Conservation (phyloP, 164 flowering plant species). For the Chimonanthus salicifolius region DNA sequence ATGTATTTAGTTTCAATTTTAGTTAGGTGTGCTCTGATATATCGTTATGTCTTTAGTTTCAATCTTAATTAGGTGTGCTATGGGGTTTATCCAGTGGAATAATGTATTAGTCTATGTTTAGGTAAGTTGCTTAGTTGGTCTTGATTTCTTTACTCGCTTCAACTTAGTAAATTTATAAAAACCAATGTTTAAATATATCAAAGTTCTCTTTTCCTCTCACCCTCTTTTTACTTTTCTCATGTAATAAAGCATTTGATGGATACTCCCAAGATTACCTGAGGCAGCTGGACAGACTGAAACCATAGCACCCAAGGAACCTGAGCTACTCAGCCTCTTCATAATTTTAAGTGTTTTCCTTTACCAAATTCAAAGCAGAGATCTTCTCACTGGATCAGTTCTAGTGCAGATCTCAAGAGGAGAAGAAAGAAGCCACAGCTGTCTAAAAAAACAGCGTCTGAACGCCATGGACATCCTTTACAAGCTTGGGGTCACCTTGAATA, state of each 20-base stretch:
- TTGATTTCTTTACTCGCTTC: too few species aligned
- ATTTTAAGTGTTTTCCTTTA: background rate
- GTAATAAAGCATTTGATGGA: background rate
- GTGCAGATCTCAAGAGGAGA: background rate
- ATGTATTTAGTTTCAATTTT: too few species aligned
- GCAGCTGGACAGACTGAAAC: slow-evolving; percentile 69
- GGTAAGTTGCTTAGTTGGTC: too few species aligned
- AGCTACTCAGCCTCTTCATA: slow-evolving; percentile 77
- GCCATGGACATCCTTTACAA: slow-evolving; percentile 5
- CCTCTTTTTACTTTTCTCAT: background rate
- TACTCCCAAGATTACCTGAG: slow-evolving; percentile 29
- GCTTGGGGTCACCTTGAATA: slow-evolving; percentile 36
- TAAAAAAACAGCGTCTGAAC: slow-evolving; percentile 12
- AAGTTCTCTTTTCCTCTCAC: background rate
- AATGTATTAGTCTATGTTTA: too few species aligned
- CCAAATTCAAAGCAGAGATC: background rate
- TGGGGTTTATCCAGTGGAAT: too few species aligned
- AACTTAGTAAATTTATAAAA: too few species aligned
- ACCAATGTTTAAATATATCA: too few species aligned
- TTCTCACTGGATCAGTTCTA: background rate
- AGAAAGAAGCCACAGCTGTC: slow-evolving; percentile 6
- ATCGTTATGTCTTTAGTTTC: too few species aligned
- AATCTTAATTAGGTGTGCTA: too few species aligned
- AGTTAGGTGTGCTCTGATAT: too few species aligned
- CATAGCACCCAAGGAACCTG: slow-evolving; percentile 77